Evolutionary conservation across 306 rosid species (phyloP).

Genomic region (Prunus kanzakura): DNA sequence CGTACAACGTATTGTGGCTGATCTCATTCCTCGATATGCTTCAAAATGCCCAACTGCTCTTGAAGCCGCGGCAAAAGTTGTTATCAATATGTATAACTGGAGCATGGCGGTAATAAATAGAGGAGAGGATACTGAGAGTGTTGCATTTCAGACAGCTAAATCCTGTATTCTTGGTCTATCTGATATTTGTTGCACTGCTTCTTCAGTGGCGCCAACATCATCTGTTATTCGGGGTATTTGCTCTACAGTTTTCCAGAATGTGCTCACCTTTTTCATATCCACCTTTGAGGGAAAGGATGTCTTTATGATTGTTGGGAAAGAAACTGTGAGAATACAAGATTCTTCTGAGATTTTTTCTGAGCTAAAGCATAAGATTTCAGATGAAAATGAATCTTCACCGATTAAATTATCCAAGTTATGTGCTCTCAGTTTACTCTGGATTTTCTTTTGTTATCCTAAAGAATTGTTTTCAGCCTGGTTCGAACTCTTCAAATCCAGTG

Average conservation of each 20-base stretch:
- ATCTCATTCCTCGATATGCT: slow-evolving; percentile 87
- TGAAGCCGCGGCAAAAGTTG: slow-evolving; percentile 77
- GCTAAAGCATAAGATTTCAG: slow-evolving; percentile 53
- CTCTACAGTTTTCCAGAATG: slow-evolving; percentile 71
- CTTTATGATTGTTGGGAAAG: slow-evolving; percentile 51
- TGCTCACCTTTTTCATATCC: slow-evolving; percentile 60
- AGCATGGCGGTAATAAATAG: slow-evolving; percentile 51
- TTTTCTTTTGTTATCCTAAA: slow-evolving; percentile 73
- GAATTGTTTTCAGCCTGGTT: slow-evolving; percentile 76
- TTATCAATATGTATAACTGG: slow-evolving; percentile 72
- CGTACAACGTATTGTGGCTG: slow-evolving; percentile 81
- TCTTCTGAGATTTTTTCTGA: slow-evolving; percentile 48
- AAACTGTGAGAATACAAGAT: slow-evolving; percentile 56
- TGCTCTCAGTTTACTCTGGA: slow-evolving; percentile 55
- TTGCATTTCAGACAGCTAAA: slow-evolving; percentile 78
- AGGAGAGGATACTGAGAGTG: slow-evolving; percentile 62
- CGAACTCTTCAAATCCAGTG: slow-evolving; percentile 52
- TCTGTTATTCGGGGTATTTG: slow-evolving; percentile 75
- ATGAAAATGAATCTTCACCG: slow-evolving; percentile 53
- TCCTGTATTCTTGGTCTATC: slow-evolving; percentile 69
- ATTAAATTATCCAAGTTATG: slow-evolving; percentile 52
- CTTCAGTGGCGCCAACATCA: slow-evolving; percentile 62
- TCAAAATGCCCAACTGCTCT: slow-evolving; percentile 80
- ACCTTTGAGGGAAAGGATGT: slow-evolving; percentile 68
- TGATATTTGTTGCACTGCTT: slow-evolving; percentile 65